Conservation (phyloP, 495 filamentous ascomycete genomes). For the Ramalina peruviana region DNA sequence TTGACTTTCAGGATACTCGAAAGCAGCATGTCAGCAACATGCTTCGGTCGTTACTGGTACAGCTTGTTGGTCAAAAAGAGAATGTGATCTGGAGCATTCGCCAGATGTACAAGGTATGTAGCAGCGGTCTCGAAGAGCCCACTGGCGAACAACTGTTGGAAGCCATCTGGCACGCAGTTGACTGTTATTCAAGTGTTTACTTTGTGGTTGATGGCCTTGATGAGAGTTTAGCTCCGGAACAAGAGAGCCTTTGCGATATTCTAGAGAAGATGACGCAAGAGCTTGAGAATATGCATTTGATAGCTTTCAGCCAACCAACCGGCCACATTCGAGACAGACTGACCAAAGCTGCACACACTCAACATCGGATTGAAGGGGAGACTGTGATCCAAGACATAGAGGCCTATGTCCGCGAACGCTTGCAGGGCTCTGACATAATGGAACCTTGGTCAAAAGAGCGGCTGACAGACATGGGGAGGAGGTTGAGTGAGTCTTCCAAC, state of each 20-base stretch:
- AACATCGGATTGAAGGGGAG: too few species aligned
- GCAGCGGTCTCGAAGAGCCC: constrained; percentile 9
- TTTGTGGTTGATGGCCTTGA: constrained; percentile 22
- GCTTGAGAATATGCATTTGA: neutral
- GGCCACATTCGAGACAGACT: too few species aligned
- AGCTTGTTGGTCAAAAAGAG: constrained; percentile 12
- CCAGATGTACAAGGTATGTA: neutral
- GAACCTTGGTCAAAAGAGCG: too few species aligned
- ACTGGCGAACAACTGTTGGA: neutral
- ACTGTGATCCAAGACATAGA: too few species aligned
- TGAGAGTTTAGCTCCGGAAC: constrained; percentile 11
- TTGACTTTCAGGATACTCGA: constrained; percentile 21
- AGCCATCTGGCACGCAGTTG: neutral
- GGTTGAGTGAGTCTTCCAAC: too few species aligned
- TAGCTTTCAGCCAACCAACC: too few species aligned
- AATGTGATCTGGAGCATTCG: constrained; percentile 3
- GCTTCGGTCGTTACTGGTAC: constrained; percentile 19
- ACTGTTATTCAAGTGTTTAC: neutral
- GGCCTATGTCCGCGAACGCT: too few species aligned
- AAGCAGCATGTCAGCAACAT: constrained; percentile 16
- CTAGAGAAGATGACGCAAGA: neutral
- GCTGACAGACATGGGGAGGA: too few species aligned
- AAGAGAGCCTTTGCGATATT: neutral
- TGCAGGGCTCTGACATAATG: too few species aligned
- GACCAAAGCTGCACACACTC: too few species aligned